A percentile compares a stretch with the other conserved stretches of the same genome.
These are phyloP conservation scores for Moesziomyces aphidis DNA, from an alignment of 1,284 basidiomycete species.

Conservation along the genomic window DNA sequence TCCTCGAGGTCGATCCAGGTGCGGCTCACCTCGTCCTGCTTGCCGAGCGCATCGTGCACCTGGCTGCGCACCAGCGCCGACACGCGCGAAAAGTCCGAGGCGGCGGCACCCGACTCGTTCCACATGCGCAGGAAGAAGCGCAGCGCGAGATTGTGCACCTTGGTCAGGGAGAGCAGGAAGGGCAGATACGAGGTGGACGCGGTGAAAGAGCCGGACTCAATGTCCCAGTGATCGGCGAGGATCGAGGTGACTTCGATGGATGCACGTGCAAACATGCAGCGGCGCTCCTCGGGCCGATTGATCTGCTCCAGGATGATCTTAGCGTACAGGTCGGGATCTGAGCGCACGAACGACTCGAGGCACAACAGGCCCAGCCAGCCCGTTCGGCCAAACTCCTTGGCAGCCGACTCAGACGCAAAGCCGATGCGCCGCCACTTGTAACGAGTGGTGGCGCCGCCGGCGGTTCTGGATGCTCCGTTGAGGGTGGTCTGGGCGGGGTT, in stretches of 20 bases:
- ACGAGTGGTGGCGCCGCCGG: constrained; percentile 69
- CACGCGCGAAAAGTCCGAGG: constrained; percentile 77
- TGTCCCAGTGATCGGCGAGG: constrained; percentile 59
- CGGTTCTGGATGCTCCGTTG: constrained; percentile 67
- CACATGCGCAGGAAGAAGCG: constrained; percentile 95
- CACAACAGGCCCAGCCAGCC: constrained; percentile 79
- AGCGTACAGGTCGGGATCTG: constrained; percentile 82
- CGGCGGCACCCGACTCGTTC: constrained; percentile 87
- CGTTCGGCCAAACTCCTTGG: constrained; percentile 83
- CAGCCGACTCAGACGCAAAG: constrained; percentile 81
- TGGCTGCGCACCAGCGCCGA: constrained; percentile 86
- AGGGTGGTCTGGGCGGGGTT: constrained; percentile 69
- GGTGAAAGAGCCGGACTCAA: constrained; percentile 72
- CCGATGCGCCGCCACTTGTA: constrained; percentile 83
- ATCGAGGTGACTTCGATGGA: constrained; percentile 85
- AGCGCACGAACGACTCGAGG: constrained; percentile 78
- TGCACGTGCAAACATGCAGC: constrained; percentile 87
- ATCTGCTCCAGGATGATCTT: constrained; percentile 88
- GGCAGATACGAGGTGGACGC: constrained; percentile 86
- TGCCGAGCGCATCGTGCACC: constrained; percentile 70
- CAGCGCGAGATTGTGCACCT: constrained; percentile 82
- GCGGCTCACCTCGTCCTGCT: constrained; percentile 76
- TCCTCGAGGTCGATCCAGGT: constrained; percentile 86
- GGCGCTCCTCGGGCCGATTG: constrained; percentile 78
- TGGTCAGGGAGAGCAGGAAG: constrained; percentile 85